Evolutionary conservation across 345 rosid species (phyloP).

Genomic region (Rhizophora mangle): DNA sequence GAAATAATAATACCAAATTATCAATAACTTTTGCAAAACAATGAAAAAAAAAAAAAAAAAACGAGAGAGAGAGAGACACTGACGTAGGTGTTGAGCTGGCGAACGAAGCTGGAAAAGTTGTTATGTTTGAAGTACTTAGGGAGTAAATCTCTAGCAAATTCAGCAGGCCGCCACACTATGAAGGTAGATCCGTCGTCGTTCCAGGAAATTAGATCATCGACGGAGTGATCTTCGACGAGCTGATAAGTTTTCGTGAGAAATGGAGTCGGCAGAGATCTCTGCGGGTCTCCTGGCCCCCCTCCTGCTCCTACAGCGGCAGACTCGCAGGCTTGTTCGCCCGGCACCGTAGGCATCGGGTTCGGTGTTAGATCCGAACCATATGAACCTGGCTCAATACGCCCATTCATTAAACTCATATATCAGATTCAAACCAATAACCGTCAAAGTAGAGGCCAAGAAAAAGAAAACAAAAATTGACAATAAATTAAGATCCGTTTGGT

Average conservation of each 20-base stretch:
- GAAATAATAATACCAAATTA: too few relatives aligned
- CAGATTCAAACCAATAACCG: conserved; percentile 12
- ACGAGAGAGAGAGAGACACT: conserved; percentile 2
- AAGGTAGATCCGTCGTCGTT: conserved; percentile 82
- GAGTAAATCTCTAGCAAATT: conserved; percentile 81
- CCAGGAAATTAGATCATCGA: conserved; percentile 85
- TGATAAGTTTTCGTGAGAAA: conserved; percentile 77
- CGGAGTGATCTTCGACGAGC: conserved; percentile 62
- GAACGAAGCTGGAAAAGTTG: conserved; percentile 91
- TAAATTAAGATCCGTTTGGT: conserved; percentile 3
- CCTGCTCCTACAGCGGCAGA: conserved; percentile 31
- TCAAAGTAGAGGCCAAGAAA: background rate
- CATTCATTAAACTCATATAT: conserved; percentile 6
- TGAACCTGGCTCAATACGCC: conserved; percentile 1
- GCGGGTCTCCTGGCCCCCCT: conserved; percentile 44
- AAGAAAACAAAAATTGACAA: background rate
- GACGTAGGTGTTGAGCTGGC: conserved; percentile 93
- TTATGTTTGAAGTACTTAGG: conserved; percentile 85
- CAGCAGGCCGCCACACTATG: conserved; percentile 81
- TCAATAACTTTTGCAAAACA: background rate
- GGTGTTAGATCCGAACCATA: conserved; percentile 35
- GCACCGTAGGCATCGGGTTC: conserved; percentile 42
- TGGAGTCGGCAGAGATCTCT: conserved; percentile 69
- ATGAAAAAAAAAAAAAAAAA: background rate
- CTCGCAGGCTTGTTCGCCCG: conserved; percentile 54